phyloP scores from a whole-genome alignment of 495 filamentous ascomycete species.

The Penicillium pulvis region DNA sequence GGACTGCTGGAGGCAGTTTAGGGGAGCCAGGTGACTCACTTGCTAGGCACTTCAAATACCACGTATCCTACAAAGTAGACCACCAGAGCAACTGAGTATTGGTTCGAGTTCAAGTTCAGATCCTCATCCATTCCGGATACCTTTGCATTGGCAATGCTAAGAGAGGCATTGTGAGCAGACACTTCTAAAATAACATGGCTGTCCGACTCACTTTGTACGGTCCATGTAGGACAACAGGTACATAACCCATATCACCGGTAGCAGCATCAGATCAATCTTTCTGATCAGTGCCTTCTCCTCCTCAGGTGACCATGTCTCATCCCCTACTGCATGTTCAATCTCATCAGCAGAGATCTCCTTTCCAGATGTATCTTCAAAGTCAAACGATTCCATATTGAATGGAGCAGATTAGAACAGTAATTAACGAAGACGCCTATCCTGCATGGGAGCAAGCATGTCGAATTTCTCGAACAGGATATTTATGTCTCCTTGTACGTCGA shows the following conservation, averaged over 20 bases:
- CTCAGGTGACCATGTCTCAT: constrained; percentile 16
- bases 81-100: constrained; percentile 38
- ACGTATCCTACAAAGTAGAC: constrained; percentile 52
- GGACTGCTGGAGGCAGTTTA: neutral
- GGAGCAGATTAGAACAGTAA: neutral
- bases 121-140: constrained; percentile 46
- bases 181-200: neutral
- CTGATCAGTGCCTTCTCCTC: constrained; percentile 39
- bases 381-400: constrained; percentile 8
- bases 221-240: constrained; percentile 54
- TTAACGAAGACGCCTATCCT: neutral
- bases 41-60: constrained; percentile 47
- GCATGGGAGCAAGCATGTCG: neutral
- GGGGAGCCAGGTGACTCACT: constrained; percentile 8
- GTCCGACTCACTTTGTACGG: constrained; percentile 35
- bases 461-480: neutral
- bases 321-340: constrained; percentile 21
- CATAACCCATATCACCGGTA: constrained; percentile 52
- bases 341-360: constrained; percentile 20
- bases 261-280: constrained; percentile 51
- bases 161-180: neutral
- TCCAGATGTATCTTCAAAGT: constrained; percentile 9
- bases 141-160: constrained; percentile 48
- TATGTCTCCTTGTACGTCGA: neutral
- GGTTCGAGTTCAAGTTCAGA: constrained; percentile 34